phyloP scores from a whole-genome alignment of 495 filamentous ascomycete genomes.

The Thermothielavioides terrestris region DNA sequence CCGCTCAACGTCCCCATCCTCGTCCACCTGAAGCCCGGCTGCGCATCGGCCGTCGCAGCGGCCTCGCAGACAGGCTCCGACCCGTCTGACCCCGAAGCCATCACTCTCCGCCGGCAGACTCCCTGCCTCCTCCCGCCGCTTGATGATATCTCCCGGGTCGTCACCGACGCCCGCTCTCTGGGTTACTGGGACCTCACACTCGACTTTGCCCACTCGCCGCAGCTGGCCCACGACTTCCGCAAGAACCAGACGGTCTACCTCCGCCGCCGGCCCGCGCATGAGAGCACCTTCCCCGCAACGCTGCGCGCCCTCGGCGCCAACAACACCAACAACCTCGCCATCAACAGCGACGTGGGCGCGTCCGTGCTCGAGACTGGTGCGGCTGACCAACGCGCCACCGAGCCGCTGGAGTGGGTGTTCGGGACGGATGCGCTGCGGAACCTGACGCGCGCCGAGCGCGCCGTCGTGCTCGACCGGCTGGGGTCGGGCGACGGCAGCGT shows the following conservation, averaged over 20 bases:
- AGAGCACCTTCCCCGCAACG: constrained; percentile 67
- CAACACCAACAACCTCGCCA: neutral
- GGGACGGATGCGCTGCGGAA: constrained; percentile 49
- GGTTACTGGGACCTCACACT: constrained; percentile 83
- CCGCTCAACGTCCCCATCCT: constrained; percentile 65
- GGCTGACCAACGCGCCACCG: no score
- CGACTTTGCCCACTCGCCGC: constrained; percentile 60
- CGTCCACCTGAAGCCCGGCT: constrained; percentile 27
- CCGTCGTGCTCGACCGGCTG: constrained; percentile 53
- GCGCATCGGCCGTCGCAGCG: constrained; percentile 16
- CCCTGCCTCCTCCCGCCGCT: constrained; percentile 85
- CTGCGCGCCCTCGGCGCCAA: constrained; percentile 51
- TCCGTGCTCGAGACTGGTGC: no score
- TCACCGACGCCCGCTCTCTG: constrained; percentile 48
- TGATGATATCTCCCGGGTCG: constrained; percentile 54
- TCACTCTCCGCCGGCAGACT: constrained; percentile 35
- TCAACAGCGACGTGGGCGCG: no score
- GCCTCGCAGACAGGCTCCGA: neutral
- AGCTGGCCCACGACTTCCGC: constrained; percentile 61
- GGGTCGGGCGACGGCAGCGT: constrained; percentile 17
- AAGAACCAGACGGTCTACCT: constrained; percentile 72
- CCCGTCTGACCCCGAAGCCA: neutral
- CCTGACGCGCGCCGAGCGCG: constrained; percentile 68
- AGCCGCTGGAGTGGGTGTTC: constrained; percentile 70
- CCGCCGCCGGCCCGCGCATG: constrained; percentile 60